phyloP scores from a whole-genome alignment of 2,329 filamentous ascomycete species.

The Passalora sequoiae region DNA sequence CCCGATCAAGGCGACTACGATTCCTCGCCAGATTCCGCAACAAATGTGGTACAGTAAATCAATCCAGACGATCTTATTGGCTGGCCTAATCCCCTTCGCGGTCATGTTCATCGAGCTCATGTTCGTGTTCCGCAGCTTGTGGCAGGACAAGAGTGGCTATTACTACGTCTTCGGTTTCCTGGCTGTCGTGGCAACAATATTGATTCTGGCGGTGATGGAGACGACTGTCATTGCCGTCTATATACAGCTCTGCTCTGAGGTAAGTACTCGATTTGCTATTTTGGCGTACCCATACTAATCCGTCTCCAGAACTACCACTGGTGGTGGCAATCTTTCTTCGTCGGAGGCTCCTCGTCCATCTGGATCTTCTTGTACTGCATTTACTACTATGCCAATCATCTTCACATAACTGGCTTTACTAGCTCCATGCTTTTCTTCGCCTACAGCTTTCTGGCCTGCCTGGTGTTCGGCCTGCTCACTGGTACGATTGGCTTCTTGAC shows the following conservation, averaged over 20 bases:
- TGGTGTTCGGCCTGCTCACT: conserved; percentile 72
- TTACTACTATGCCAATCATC: conserved; percentile 76
- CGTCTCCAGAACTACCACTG: conserved; percentile 66
- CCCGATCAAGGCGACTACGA: conserved; percentile 68
- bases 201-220: conserved; percentile 73
- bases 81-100: conserved; percentile 75
- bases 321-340: conserved; percentile 86
- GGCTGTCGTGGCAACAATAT: conserved; percentile 64
- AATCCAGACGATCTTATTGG: conserved; percentile 60
- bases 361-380: conserved; percentile 81
- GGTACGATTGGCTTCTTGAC: conserved; percentile 81
- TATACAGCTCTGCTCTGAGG: conserved; percentile 72
- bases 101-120: conserved; percentile 84
- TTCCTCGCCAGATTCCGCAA: conserved; percentile 67
- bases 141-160: conserved; percentile 86
- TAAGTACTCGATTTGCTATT: conserved; percentile 30
- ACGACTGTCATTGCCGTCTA: conserved; percentile 81
- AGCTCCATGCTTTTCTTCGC: conserved; percentile 78
- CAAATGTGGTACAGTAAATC: conserved; percentile 71
- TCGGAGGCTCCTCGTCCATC: conserved; percentile 68
- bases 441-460: conserved; percentile 76
- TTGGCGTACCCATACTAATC: conserved; percentile 12
- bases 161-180: conserved; percentile 90
- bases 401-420: conserved; percentile 75
- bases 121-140: conserved; percentile 80